Percentiles rank a stretch among this genome's conserved stretches.
Evolutionary conservation across 2,329 filamentous ascomycete species (phyloP).

Genomic region (Colletotrichum musae): DNA sequence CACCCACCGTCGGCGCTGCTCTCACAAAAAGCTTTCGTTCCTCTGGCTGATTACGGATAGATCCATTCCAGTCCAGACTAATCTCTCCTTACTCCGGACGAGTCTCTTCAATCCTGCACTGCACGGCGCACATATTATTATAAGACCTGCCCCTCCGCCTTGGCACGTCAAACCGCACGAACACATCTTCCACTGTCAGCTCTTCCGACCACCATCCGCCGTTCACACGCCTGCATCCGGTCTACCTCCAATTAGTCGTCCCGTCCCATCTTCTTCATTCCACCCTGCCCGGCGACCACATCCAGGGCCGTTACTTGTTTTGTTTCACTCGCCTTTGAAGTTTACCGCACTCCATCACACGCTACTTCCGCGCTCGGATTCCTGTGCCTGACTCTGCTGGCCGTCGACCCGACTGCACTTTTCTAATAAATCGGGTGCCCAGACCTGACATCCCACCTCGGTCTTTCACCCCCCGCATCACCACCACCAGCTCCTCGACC

Average conservation of each 20-base stretch:
- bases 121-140: conserved; percentile 19
- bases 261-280: conserved; percentile 33
- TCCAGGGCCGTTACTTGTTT: conserved; percentile 38
- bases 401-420: conserved; percentile 1
- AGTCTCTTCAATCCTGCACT: background rate
- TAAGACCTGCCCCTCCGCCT: conserved; percentile 25
- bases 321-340: conserved; percentile 39
- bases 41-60: conserved; percentile 10
- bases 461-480: conserved; percentile 10
- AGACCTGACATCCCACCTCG: conserved; percentile 26
- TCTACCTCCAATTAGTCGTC: conserved; percentile 8
- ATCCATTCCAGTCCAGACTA: conserved; percentile 10
- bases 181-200: conserved; percentile 8
- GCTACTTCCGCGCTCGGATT: conserved; percentile 23
- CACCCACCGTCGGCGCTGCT: background rate
- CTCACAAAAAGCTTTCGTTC: background rate
- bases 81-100: background rate
- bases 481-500: conserved; percentile 7
- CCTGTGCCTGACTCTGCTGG: conserved; percentile 14
- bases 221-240: conserved; percentile 10
- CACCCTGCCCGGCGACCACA: conserved; percentile 19
- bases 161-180: conserved; percentile 32
- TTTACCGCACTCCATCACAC: conserved; percentile 25
- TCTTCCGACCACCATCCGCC: conserved; percentile 3
- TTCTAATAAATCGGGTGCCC: conserved; percentile 33